These are phyloP conservation scores for Quercus wislizeni DNA, from an alignment of 306 rosid genomes.

Conservation along the genomic window DNA sequence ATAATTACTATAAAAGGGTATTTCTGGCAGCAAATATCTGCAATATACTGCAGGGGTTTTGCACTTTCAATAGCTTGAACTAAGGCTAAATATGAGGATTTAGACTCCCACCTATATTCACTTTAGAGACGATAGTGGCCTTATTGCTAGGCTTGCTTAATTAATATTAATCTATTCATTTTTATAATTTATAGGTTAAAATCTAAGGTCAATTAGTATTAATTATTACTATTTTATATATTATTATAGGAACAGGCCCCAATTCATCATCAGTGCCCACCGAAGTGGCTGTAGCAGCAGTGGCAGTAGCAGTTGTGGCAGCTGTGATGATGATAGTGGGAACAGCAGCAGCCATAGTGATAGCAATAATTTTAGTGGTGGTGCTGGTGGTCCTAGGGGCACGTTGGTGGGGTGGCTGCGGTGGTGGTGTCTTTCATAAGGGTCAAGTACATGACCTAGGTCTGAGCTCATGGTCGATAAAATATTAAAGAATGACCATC, in stretches of 20 bases:
- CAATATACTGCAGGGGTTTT: background rate
- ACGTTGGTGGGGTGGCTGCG: conserved; percentile 67
- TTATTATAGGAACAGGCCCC: conserved; percentile 81
- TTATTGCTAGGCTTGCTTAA: background rate
- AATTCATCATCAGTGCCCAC: conserved; percentile 64
- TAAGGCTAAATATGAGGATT: background rate
- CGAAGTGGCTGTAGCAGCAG: conserved; percentile 75
- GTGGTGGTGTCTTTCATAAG: conserved; percentile 50
- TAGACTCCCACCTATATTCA: background rate
- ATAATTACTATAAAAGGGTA: background rate
- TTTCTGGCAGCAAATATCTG: background rate
- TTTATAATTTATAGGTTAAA: background rate
- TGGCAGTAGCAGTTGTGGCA: conserved; percentile 74
- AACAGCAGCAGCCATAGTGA: conserved; percentile 58
- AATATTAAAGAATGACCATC: conserved; percentile 28
- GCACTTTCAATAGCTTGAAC: background rate
- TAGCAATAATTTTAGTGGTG: conserved; percentile 69
- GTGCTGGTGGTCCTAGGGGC: conserved; percentile 76
- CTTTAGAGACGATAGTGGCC: background rate
- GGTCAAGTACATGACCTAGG: conserved; percentile 56
- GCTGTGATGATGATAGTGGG: conserved; percentile 64
- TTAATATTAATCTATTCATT: background rate
- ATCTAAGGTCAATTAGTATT: conserved; percentile 8
- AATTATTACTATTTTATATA: conserved; percentile 57
- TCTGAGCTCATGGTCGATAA: conserved; percentile 41